phyloP scores from a whole-genome alignment of 2,329 filamentous ascomycete genomes.

The Biscogniauxia marginata region DNA sequence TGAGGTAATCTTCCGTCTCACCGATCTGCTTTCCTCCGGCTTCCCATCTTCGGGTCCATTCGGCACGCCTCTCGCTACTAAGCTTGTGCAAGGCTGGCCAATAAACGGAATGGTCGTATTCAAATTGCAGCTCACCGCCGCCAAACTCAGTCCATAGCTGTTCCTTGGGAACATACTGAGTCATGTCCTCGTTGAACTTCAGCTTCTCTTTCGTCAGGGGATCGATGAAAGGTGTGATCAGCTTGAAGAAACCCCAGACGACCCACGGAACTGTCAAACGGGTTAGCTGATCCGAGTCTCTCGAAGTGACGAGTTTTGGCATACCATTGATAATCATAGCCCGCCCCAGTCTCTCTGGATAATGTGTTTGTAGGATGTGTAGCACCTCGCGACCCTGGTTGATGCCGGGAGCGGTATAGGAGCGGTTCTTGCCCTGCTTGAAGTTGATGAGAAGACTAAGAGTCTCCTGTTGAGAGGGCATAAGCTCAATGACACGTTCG shows the following conservation, averaged over 20 bases:
- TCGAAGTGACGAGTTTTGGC: slow-evolving; percentile 29
- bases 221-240: slow-evolving; percentile 95
- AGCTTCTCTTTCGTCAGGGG: slow-evolving; percentile 91
- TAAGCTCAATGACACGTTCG: slow-evolving; percentile 83
- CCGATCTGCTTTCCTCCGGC: slow-evolving; percentile 78
- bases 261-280: slow-evolving; percentile 73
- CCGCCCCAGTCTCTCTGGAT: slow-evolving; percentile 85
- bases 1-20: slow-evolving; percentile 84
- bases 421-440: slow-evolving; percentile 71
- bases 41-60: slow-evolving; percentile 70
- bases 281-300: slow-evolving; percentile 8
- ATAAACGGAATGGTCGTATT: slow-evolving; percentile 85
- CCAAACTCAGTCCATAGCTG: slow-evolving; percentile 78
- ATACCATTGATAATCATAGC: slow-evolving; percentile 86
- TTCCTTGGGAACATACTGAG: slow-evolving; percentile 72
- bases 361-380: slow-evolving; percentile 90
- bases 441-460: slow-evolving; percentile 90
- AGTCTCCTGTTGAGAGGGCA: slow-evolving; percentile 83
- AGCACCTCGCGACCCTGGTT: slow-evolving; percentile 80
- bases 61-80: slow-evolving; percentile 63
- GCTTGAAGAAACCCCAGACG: slow-evolving; percentile 90
- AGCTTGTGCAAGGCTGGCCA: slow-evolving; percentile 82
- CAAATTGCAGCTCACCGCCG: slow-evolving; percentile 79
- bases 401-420: slow-evolving; percentile 71
- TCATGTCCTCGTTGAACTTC: slow-evolving; percentile 94